These are phyloP conservation scores for Adenanthera pavonina DNA, from an alignment of 306 rosid species.

Conservation along the genomic window DNA sequence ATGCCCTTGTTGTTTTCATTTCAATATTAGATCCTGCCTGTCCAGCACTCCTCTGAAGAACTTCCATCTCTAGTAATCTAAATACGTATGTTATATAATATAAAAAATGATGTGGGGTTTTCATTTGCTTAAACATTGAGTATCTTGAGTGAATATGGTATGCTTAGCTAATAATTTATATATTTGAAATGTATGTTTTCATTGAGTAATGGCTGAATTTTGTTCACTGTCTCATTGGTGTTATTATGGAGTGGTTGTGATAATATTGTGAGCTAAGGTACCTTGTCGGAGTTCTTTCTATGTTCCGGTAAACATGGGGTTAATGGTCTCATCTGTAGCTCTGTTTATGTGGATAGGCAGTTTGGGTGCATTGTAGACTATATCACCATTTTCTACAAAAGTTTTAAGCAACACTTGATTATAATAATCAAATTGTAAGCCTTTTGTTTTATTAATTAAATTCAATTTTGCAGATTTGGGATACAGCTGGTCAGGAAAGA, in stretches of 20 bases:
- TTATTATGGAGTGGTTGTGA: neutral
- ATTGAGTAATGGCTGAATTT: conserved; percentile 11
- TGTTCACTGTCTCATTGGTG: conserved; percentile 11
- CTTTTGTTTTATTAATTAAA: conserved; percentile 12
- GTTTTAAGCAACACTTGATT: neutral
- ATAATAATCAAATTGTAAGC: neutral
- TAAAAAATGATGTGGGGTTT: neutral
- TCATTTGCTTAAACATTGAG: neutral
- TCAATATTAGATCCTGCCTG: conserved; percentile 10
- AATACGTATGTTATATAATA: neutral
- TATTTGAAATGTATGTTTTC: conserved; percentile 1
- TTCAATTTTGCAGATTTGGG: conserved; percentile 79
- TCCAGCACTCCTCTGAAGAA: neutral
- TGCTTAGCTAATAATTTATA: conserved; percentile 13
- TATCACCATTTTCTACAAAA: conserved; percentile 18
- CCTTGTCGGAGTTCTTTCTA: neutral
- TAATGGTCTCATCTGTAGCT: conserved; percentile 3
- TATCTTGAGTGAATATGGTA: neutral
- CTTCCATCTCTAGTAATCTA: neutral
- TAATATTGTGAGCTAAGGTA: neutral
- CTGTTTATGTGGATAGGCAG: conserved; percentile 17
- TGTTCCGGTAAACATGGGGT: conserved; percentile 5
- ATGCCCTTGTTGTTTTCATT: conserved; percentile 16
- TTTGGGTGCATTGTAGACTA: conserved; percentile 1
- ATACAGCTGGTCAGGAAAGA: conserved; percentile 99